phyloP scores from a whole-genome alignment of 1,284 basidiomycete genomes.

The Ceraceosorus guamensis region DNA sequence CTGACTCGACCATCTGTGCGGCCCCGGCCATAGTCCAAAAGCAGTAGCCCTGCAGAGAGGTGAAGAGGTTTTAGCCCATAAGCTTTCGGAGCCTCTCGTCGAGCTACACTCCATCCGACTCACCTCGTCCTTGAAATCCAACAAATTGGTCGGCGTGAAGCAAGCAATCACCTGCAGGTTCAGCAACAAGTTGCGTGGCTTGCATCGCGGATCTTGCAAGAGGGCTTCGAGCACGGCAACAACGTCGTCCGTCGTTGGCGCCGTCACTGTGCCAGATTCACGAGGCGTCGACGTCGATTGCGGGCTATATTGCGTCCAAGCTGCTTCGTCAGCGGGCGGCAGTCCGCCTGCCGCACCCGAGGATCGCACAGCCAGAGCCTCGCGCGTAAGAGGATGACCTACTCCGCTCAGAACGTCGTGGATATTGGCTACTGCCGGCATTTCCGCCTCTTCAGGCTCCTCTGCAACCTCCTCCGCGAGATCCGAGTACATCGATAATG shows the following conservation, averaged over 20 bases:
- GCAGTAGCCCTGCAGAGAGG: too few species aligned
- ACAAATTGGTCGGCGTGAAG: too few species aligned
- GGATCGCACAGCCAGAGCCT: not conserved
- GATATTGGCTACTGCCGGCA: not conserved
- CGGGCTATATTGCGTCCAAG: not conserved
- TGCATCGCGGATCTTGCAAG: not conserved
- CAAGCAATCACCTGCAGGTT: constrained; percentile 1
- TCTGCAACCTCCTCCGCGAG: not conserved
- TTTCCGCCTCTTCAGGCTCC: not conserved
- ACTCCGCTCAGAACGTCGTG: not conserved
- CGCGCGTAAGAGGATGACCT: not conserved
- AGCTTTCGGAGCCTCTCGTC: too few species aligned
- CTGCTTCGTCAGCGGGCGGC: not conserved
- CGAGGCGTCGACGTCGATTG: not conserved
- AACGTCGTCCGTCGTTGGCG: constrained; percentile 7
- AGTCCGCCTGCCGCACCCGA: not conserved
- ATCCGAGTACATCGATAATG: constrained; percentile 7
- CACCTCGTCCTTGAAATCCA: too few species aligned
- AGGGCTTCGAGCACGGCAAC: constrained; percentile 3
- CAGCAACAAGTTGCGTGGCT: not conserved
- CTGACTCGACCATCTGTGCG: too few species aligned
- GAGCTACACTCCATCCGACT: too few species aligned
- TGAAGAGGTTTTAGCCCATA: too few species aligned
- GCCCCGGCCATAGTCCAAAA: too few species aligned
- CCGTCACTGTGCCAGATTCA: not conserved